Percentiles rank a stretch among this genome's conserved stretches.
Evolutionary conservation across 495 filamentous ascomycete species (phyloP).

Genomic region (Terfezia boudieri): DNA sequence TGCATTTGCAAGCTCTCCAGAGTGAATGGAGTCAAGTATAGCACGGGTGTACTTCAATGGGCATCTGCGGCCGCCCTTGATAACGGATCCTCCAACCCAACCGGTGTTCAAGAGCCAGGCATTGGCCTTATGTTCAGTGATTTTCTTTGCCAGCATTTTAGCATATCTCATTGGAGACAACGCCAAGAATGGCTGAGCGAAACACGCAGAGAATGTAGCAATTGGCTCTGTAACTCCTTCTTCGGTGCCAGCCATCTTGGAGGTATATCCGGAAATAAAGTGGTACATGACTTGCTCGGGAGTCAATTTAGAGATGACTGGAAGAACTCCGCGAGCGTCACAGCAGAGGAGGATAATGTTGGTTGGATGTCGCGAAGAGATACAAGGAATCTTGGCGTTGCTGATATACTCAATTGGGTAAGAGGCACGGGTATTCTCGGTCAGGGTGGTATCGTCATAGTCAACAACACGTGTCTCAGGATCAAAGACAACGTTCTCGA

Average conservation of each 20-base stretch:
- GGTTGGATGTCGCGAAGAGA: conserved; percentile 63
- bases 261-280: conserved; percentile 98
- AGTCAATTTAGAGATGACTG: conserved; percentile 93
- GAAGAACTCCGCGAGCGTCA: conserved; percentile 90
- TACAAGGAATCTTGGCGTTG: conserved; percentile 96
- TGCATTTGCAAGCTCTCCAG: conserved; percentile 69
- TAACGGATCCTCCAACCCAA: conserved; percentile 91
- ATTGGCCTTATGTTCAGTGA: conserved; percentile 80
- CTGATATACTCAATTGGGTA: conserved; percentile 97
- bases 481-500: conserved; percentile 97
- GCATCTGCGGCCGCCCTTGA: conserved; percentile 92
- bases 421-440: conserved; percentile 88
- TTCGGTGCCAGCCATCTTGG: conserved; percentile 99
- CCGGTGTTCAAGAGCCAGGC: conserved; percentile 98
- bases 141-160: conserved; percentile 94
- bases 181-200: conserved; percentile 96
- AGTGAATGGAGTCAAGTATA: conserved; percentile 95
- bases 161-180: conserved; percentile 99
- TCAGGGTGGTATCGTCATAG: conserved; percentile 86
- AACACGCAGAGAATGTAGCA: conserved; percentile 98
- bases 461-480: conserved; percentile 71
- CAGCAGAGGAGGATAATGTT: conserved; percentile 98
- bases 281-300: conserved; percentile 98
- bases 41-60: conserved; percentile 97
- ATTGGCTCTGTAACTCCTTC: conserved; percentile 90